Evolutionary conservation across 768 basidiomycete genomes (phyloP), one percentile per base, ranked within the genome.

Genomic region (Erythrobasidium yunnanense): DNA sequence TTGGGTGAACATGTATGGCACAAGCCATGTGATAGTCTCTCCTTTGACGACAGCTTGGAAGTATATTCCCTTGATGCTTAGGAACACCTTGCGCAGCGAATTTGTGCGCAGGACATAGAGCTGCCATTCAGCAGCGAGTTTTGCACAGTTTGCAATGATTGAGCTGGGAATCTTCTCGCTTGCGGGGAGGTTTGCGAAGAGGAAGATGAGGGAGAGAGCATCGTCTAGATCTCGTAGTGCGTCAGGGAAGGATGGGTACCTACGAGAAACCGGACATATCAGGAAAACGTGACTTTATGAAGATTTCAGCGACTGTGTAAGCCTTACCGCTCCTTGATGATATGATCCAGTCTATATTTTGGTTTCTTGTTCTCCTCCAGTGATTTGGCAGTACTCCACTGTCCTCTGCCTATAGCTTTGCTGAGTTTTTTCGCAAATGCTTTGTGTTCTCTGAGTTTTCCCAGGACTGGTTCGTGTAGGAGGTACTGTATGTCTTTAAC

Each of bases 41-140:
- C 88, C 91, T 81, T 90, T 85, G 25, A 96, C 81, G 75, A 93
- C 88, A 7, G 90, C 92, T 77, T 97, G 92, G 76, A 92, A 96
- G 77, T 97, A 99, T 49, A 99, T 84, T 42, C 95, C 95, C 78
- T 97, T 97, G 77, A 99, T 93, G 45, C 89, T 91, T 62, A 99
- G 80, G 78, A 99, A 99, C 30, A 86, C 84, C 77, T 95, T 95
- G 56, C 87, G 83, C 42, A 97, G 81, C 15, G 87, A 81, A 67
- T 81, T 82, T 0, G 88, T 83, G 73, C 90, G 87, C 83, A 97
- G 88, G 38, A 92, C 81, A 77, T 91, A 99, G 30, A 96, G 79
- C 76, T 96, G 90, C 93, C 93, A 99, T 80, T 99, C 91, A 20
- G 90, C 84, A 6, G 90, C 83, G 33, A 99, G 81, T 51, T 88